Base-by-base conservation (phyloP, 768 basidiomycete species). In the Xerocomellus intermedius region DNA sequence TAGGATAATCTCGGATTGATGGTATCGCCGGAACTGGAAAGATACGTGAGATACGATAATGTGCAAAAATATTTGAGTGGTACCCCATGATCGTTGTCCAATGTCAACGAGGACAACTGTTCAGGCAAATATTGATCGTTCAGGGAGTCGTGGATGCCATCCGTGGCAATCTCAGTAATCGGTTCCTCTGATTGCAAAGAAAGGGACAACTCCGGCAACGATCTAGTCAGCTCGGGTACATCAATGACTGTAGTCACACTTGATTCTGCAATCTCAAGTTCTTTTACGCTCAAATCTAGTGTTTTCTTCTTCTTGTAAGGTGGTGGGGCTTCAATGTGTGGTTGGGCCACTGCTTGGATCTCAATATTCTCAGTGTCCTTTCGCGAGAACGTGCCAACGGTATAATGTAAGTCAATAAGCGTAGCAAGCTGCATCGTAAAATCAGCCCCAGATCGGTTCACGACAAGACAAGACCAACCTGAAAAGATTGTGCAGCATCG, bases 401-500 rank as follows among this genome's bases (percentile, higher is more conserved):
- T 69, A 52, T 74, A 73, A 57, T 81, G 79, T 17, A 81, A 73
- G 45, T 77, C 74, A 38, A 81, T 79, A 5, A 81, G 70, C 0
- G 77, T 75, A 7, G 77, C 73, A 7, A 80, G 71, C 80, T 80
- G 38, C 7, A 33, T 24, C 21, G 4, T 13, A 13, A 48, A n/a
- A n/a, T 53, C 22, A 46, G 24, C 14, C 54, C 16, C 21, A 42
- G 4, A 33, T 37, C 2, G 2, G 5, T 24, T 24, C 17, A 28
- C 10, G 21, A 30, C 8, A 43, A 48, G 14, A 39, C 17, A 8
- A 42, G 8, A 35, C 51, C 12, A 3, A 77, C 80, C 71, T 81
- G 79, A 54, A 81, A 79, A 9, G 78, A 73, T 45, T 75, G 74
- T 12, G 75, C 71, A 12, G 80, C 77, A 22, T 80, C 79, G 22